A percentile compares a stretch with the other conserved stretches of the same genome.
Conservation (phyloP, 441 rosid species). For the Rhodomyrtus psidioides region DNA sequence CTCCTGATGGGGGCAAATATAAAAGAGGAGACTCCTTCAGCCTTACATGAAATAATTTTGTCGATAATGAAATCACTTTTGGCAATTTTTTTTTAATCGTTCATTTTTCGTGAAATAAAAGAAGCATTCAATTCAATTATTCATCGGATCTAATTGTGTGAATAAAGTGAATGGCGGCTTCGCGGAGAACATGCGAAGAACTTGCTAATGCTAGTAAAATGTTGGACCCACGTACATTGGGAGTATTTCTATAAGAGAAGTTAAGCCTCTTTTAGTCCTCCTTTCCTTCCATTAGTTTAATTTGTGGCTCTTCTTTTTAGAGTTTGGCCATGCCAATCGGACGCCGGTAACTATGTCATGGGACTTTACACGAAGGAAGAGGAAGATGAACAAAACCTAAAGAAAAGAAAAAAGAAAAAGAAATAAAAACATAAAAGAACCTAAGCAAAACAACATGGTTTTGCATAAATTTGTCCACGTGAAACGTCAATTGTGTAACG, state of each 20-base stretch:
- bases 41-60: conserved; percentile 9
- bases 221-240: neutral
- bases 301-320: neutral
- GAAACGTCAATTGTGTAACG: no score
- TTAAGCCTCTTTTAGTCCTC: neutral
- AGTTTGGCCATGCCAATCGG: neutral
- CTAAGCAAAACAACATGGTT: no score
- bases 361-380: neutral
- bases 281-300: neutral
- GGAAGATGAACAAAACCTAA: neutral
- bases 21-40: no score
- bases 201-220: neutral
- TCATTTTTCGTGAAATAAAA: no score
- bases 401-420: no score
- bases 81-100: no score
- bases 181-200: neutral
- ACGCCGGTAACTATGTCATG: neutral
- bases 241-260: neutral
- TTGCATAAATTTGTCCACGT: no score
- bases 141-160: no score
- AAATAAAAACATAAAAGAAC: no score
- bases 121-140: no score
- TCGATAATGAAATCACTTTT: no score
- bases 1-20: no score
- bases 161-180: neutral